Base-by-base conservation (phyloP, 345 rosid species). In the Physaria fendleri region DNA sequence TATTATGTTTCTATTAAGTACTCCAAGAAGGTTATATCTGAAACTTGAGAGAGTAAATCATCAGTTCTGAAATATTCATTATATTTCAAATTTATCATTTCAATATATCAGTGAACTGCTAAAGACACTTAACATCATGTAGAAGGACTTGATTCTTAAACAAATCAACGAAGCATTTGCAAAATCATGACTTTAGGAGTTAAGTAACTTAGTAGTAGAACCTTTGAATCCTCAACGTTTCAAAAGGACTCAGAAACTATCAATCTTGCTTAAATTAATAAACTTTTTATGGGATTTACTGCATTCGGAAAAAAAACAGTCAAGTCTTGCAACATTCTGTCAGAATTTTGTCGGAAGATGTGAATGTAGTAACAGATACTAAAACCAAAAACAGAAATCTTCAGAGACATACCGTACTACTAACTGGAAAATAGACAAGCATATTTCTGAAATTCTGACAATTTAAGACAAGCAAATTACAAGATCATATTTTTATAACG, bases 151-250 rank as follows among this genome's bases (percentile, higher is more conserved):
- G 1, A 27, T 17, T 17, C 20, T 14, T 6, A 15, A 40, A 50
- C 12, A 65, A 55, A 45, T n/a, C 40, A 65, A 45, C 55, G 7
- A 42, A 42, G 33, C 42, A 55, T 55, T 25, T 29, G 43, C 34
- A 66, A 57, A 38, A 28, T 22, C 41, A 28, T 28, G 43, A 46
- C 23, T 55, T 46, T 25, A 65, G 32, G 18, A 56, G 25, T 37
- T 55, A 11, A 25, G 38, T n/a, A 45, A 20, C 39, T 15, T 8
- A 23, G 13, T 15, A 23, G 34, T 23, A 46, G 45, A 35, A 60
- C 14, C 45, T 60, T 9, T 6, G 48, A 42, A 33, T 13, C 64
- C 11, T 59, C 20, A 21, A 35, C 12, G 33, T 21, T 20, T 16
- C 1, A 51, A 32, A 51, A 51, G 14, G n/a, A 34, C 13, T 34